Base-by-base conservation (phyloP, 371 early-diverging fungal species). In the Actinomortierella wolfii region DNA sequence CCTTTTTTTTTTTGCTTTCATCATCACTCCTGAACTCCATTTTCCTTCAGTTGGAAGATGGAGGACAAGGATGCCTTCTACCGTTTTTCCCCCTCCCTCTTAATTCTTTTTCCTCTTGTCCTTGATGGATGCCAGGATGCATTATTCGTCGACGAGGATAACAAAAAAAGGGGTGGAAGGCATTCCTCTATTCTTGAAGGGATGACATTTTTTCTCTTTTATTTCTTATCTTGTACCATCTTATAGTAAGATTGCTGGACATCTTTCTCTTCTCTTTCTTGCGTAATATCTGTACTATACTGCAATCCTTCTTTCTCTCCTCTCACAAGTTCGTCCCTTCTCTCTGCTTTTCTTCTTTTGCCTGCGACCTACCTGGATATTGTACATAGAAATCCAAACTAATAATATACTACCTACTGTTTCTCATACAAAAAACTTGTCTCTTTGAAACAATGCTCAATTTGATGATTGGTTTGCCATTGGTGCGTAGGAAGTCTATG, bases 21-120 rank as follows among this genome's bases (percentile, higher is more conserved):
- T 18, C 57, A 21, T 17, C 49, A 15, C 45, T 40, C 49, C 34
- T 28, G 34, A 34, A 28, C 49, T 48, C 39, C 49, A 39, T 48
- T 28, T 11, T 26, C 29, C 47, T 54, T 44, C 21, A 9, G 55
- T 25, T 18, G 18, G 18, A 54, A 41, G 26, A 24, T 25, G 44
- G 9, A 43, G 24, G 2, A 39, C 21, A 52, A 52, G 18, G 18
- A n/a, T 29, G 2, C 40, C 4, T 24, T 29, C 11, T n/a, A 40
- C 25, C 34, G 23, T 25, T 41, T 53, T 53, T 41, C 55, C 0
- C 34, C 34, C 11, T 11, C 11, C 34, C 34, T 7, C 17, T 7
- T 43, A 17, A 17, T 24, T 42, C 24, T 43, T 28, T 43, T 18
- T 21, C 21, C 24, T 53, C 23, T 17, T 24, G 15, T 53, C 28